phyloP scores from a whole-genome alignment of 352 stramenopile species.

The Phytopythium litorale region DNA sequence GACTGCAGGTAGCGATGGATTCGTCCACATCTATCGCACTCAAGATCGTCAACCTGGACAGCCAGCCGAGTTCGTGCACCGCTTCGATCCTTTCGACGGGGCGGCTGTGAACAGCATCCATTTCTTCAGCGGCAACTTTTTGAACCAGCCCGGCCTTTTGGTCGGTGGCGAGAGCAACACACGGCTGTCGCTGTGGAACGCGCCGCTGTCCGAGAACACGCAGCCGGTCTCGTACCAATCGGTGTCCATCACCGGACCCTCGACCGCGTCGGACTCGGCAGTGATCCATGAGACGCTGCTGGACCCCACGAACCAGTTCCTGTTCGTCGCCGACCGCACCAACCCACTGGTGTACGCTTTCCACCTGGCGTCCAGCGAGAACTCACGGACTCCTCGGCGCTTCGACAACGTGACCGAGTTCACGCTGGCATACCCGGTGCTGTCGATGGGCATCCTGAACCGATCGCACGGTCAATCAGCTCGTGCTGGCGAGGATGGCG shows the following conservation, averaged over 20 bases:
- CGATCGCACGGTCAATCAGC: conserved; percentile 30
- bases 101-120: conserved; percentile 65
- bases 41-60: conserved; percentile 40
- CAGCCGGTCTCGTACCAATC: conserved; percentile 61
- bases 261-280: conserved; percentile 18
- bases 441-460: conserved; percentile 74
- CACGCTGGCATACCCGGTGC: conserved; percentile 64
- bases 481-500: conserved; percentile 28
- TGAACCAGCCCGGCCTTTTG: conserved; percentile 45
- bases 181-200: conserved; percentile 55
- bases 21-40: conserved; percentile 79
- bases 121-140: conserved; percentile 54
- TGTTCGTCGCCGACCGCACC: conserved; percentile 74
- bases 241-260: conserved; percentile 37
- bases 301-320: conserved; percentile 63
- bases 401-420: conserved; percentile 87
- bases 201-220: conserved; percentile 47
- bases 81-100: conserved; percentile 75
- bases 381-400: conserved; percentile 30
- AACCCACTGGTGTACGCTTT: conserved; percentile 65
- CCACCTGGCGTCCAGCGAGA: conserved; percentile 42
- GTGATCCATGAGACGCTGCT: conserved; percentile 60
- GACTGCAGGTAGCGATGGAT: conserved; percentile 67
- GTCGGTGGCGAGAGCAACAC: conserved; percentile 69
- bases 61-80: conserved; percentile 61